Conservation (phyloP, 2,329 filamentous ascomycete species). For the Aschersonia sp. region DNA sequence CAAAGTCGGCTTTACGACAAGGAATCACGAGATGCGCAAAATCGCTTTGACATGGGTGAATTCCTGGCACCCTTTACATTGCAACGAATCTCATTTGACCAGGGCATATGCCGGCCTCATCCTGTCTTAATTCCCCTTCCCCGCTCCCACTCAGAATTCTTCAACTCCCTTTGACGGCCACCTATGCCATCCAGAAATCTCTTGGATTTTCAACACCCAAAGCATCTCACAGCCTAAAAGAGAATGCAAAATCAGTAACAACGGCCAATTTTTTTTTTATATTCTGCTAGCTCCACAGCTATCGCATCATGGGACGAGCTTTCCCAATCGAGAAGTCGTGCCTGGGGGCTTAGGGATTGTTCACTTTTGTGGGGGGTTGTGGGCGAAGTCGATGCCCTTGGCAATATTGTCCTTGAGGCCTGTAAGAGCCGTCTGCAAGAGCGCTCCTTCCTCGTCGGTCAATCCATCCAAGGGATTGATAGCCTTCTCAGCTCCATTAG, state of each 20-base stretch:
- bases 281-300: conserved; percentile 21
- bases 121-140: too few relatives aligned
- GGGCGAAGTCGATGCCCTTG: conserved; percentile 83
- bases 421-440: conserved; percentile 60
- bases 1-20: neutral
- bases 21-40: neutral
- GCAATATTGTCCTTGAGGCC: conserved; percentile 85
- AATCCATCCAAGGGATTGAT: conserved; percentile 63
- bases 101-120: too few relatives aligned
- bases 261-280: conserved; percentile 15
- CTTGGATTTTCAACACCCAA: neutral
- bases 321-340: conserved; percentile 13
- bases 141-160: neutral
- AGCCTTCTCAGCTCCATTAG: conserved; percentile 74
- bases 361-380: conserved; percentile 84
- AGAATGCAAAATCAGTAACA: conserved; percentile 21
- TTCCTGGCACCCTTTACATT: neutral
- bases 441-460: conserved; percentile 77
- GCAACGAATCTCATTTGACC: neutral
- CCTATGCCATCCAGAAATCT: neutral
- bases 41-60: neutral
- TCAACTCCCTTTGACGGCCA: neutral
- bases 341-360: conserved; percentile 16
- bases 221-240: conserved; percentile 21
- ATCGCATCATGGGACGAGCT: conserved; percentile 13